Conservation (phyloP, 1,284 basidiomycete species). For the Moesziomyces parantarcticus region DNA sequence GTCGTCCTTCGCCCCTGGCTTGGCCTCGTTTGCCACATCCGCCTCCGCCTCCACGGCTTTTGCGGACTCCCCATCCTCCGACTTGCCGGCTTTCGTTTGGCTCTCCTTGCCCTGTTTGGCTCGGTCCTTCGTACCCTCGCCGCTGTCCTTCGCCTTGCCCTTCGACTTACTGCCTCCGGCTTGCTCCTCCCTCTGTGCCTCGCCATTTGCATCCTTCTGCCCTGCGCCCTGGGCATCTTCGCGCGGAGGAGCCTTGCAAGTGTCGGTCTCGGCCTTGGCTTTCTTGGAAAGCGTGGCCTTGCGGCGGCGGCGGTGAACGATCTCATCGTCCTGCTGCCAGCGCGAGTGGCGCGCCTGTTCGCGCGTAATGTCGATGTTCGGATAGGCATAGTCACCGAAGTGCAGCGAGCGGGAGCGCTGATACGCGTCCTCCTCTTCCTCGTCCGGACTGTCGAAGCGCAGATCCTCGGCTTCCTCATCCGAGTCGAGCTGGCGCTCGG, state of each 20-base stretch:
- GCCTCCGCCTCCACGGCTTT: background rate
- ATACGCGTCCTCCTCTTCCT: slow-evolving; percentile 77
- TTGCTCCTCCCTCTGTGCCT: background rate
- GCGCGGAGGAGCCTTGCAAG: background rate
- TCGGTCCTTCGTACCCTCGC: background rate
- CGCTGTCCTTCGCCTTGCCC: slow-evolving; percentile 19
- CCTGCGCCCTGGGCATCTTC: slow-evolving; percentile 8
- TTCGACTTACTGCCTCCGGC: background rate
- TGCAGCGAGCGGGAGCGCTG: slow-evolving; percentile 77
- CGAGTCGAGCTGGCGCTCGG: slow-evolving; percentile 55
- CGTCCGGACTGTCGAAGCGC: slow-evolving; percentile 75
- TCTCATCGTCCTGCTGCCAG: slow-evolving; percentile 51
- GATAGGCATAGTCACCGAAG: slow-evolving; percentile 93
- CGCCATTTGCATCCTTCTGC: background rate
- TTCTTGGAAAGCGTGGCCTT: slow-evolving; percentile 39
- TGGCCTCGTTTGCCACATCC: background rate
- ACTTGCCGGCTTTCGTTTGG: background rate
- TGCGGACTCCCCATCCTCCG: background rate
- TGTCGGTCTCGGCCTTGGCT: slow-evolving; percentile 3
- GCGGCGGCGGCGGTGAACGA: slow-evolving; percentile 37
- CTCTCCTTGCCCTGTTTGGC: background rate
- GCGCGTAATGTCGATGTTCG: slow-evolving; percentile 84
- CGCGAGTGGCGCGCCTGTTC: slow-evolving; percentile 69
- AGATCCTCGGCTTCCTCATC: slow-evolving; percentile 71
- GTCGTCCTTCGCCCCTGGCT: background rate